Evolutionary conservation across 106 monocot species (phyloP), one percentile per base, ranked within the genome.

Genomic region (Dendrobium chrysotoxum): DNA sequence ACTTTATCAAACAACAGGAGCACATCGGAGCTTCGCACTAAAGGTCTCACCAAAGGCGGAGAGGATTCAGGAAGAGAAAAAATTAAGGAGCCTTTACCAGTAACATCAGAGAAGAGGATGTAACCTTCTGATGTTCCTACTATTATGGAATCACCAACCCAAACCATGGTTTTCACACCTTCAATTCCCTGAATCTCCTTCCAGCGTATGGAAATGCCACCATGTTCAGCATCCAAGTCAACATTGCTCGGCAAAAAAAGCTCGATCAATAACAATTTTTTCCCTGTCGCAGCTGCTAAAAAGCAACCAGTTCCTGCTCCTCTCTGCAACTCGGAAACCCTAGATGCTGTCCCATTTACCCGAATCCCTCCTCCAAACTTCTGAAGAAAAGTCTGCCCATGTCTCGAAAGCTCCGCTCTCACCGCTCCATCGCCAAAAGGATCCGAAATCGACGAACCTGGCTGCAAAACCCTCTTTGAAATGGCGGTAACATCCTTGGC

Each of bases 1-100:
- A 99, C 90, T 84, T 99, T 99, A 81, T 99, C 98, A 35, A 95
- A 88, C 83, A 95, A 72, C 78, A 99, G 68, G 53, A 99, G 84
- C 79, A 93, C 85, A 76, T 95, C 87, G 76, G 89, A 88, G 57
- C 88, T 89, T 67, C 81, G 81, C 64, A 71, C 76, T 72, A 99
- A 71, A 68, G 84, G 58, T 76, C 80, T 89, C 86, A 93, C 57
- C 79, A 50, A 82, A 21, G 98, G 95, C 25, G 85, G 86, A 7
- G 93, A 93, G 61, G 87, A 93, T 72, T 91, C 93, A 4, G 99
- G 99, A 58, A 99, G 91, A 16, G 87, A 91, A 82, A 99, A 99
- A 40, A 99, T 79, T 28, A 83, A 76, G 26, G 77, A 84, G 13
- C 65, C 81, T 70, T 81, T 81, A 75, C 95, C 99, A 42, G 78